phyloP scores from a whole-genome alignment of 495 filamentous ascomycete genomes.

The Patellaria atrata region DNA sequence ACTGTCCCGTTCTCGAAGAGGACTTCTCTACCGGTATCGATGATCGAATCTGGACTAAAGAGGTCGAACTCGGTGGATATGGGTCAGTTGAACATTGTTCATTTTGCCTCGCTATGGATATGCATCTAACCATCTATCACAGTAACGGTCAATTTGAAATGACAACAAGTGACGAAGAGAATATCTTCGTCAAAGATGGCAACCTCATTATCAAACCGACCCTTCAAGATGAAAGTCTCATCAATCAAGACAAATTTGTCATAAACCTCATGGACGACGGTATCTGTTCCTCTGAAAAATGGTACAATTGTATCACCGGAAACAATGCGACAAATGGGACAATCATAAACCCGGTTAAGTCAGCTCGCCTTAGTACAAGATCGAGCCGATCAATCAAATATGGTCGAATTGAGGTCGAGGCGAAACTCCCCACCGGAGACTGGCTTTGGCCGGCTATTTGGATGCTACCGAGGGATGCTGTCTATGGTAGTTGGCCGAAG shows the following conservation, averaged over 20 bases:
- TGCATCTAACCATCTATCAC: conserved; percentile 8
- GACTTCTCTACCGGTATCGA: conserved; percentile 50
- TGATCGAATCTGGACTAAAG: conserved; percentile 53
- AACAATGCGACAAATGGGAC: conserved; percentile 57
- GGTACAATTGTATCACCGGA: conserved; percentile 42
- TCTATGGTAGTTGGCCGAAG: conserved; percentile 62
- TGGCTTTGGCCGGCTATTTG: conserved; percentile 90
- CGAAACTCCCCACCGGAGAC: conserved; percentile 59
- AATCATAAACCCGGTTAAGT: conserved; percentile 66
- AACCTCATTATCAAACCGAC: conserved; percentile 63
- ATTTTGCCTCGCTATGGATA: not conserved
- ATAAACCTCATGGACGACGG: conserved; percentile 52
- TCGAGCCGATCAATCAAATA: conserved; percentile 59
- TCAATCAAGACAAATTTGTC: conserved; percentile 44
- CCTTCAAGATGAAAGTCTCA: conserved; percentile 48
- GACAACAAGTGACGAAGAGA: conserved; percentile 55
- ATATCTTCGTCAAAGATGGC: conserved; percentile 55
- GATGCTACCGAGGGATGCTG: conserved; percentile 65
- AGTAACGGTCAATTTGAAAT: conserved; percentile 73
- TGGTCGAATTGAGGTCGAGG: conserved; percentile 66
- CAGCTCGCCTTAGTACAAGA: conserved; percentile 61
- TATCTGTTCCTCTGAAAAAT: conserved; percentile 45
- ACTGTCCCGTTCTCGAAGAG: conserved; percentile 58
- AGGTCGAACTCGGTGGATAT: conserved; percentile 69
- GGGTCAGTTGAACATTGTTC: conserved; percentile 39